Conservation (phyloP, 2,329 filamentous ascomycete genomes). For the Sporothrix humicola region DNA sequence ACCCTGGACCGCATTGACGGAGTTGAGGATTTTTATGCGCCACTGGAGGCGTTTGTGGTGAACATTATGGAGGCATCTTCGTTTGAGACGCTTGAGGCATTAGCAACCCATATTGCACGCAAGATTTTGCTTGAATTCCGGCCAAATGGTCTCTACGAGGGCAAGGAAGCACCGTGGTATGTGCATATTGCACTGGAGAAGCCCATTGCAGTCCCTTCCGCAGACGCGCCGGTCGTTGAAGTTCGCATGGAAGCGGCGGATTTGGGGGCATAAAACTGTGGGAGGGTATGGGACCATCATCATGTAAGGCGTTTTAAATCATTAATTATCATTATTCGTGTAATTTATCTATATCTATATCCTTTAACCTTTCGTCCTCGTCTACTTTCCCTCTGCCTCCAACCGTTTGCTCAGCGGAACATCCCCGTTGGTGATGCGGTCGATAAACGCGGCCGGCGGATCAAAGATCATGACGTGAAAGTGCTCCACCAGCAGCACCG, state of each 20-base stretch:
- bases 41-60: conserved; percentile 65
- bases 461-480: conserved; percentile 92
- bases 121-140: conserved; percentile 54
- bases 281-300: too few relatives aligned
- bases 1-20: conserved; percentile 60
- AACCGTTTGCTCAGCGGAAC: conserved; percentile 63
- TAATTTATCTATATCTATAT: neutral
- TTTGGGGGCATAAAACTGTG: neutral
- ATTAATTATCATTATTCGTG: neutral
- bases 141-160: conserved; percentile 40
- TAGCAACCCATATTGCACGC: conserved; percentile 57
- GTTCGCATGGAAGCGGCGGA: conserved; percentile 45
- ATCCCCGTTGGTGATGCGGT: conserved; percentile 74
- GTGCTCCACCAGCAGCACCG: conserved; percentile 85
- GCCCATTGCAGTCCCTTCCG: conserved; percentile 73
- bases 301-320: neutral
- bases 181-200: conserved; percentile 71
- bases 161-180: conserved; percentile 49
- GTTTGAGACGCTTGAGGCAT: conserved; percentile 68
- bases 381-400: conserved; percentile 34
- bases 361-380: neutral
- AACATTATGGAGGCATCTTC: conserved; percentile 63
- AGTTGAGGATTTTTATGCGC: conserved; percentile 57
- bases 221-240: conserved; percentile 73
- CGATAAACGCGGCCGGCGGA: conserved; percentile 72